A percentile compares a stretch with the other conserved stretches of the same genome.
Conservation (phyloP, 495 filamentous ascomycete species). For the Evansstolkia leycettana region DNA sequence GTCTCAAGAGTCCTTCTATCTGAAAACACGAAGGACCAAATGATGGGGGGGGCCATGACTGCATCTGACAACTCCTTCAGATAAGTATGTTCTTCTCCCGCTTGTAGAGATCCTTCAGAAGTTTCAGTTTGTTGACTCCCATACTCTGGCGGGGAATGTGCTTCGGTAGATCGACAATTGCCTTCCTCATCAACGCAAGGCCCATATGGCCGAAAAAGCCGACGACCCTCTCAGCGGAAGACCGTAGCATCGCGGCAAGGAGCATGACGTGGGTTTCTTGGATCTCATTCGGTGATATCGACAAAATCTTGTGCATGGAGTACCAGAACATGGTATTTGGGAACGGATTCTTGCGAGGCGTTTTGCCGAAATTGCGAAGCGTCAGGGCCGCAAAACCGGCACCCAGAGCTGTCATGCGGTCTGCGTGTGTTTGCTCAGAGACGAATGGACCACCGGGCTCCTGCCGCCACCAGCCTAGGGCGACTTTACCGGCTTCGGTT, state of each 20-base stretch:
- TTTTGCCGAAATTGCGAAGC: slow-evolving; percentile 65
- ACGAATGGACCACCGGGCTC: slow-evolving; percentile 42
- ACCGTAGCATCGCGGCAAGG: slow-evolving; percentile 63
- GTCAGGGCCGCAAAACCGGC: slow-evolving; percentile 73
- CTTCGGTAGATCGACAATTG: slow-evolving; percentile 57
- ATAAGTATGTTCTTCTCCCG: slow-evolving; percentile 45
- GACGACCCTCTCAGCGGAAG: slow-evolving; percentile 58
- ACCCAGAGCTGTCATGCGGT: slow-evolving; percentile 74
- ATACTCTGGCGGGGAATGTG: slow-evolving; percentile 34
- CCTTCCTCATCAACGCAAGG: slow-evolving; percentile 46
- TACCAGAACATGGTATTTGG: slow-evolving; percentile 74
- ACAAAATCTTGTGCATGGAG: slow-evolving; percentile 57
- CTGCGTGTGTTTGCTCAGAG: slow-evolving; percentile 53
- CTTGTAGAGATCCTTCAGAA: slow-evolving; percentile 45
- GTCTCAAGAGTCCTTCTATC: too few species aligned
- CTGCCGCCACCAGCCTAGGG: slow-evolving; percentile 64
- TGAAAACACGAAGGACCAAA: too few species aligned
- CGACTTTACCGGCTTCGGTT: slow-evolving; percentile 50
- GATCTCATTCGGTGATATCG: slow-evolving; percentile 51
- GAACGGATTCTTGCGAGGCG: slow-evolving; percentile 57
- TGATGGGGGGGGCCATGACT: too few species aligned
- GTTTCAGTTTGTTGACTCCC: slow-evolving; percentile 43
- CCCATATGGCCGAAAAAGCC: slow-evolving; percentile 65
- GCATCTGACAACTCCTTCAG: slow-evolving; percentile 7
- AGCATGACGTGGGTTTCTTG: slow-evolving; percentile 69